Percentiles rank a stretch among this genome's conserved stretches.
Evolutionary conservation across 805 yeast genomes (phyloP).

Genomic region (Barnettozyma pratensis): DNA sequence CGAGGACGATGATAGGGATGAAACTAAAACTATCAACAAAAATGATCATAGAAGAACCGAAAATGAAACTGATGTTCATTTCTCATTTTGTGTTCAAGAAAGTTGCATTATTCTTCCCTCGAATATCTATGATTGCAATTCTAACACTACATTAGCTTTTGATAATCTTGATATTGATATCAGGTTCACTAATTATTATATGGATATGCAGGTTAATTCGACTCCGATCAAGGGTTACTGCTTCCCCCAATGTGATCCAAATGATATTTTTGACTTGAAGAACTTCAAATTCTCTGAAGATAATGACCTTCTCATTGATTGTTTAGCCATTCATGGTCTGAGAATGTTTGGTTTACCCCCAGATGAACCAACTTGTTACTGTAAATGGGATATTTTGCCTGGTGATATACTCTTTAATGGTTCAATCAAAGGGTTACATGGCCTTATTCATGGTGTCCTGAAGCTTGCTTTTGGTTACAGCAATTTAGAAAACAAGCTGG

Average conservation of each 20-base stretch:
- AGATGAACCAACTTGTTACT: constrained; percentile 76
- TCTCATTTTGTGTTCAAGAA: constrained; percentile 62
- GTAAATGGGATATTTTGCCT: constrained; percentile 82
- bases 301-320: constrained; percentile 48
- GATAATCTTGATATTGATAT: constrained; percentile 69
- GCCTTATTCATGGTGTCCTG: constrained; percentile 35
- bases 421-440: constrained; percentile 38
- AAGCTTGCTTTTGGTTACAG: constrained; percentile 58
- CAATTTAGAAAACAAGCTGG: constrained; percentile 74
- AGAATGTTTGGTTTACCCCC: constrained; percentile 94
- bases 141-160: constrained; percentile 59
- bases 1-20: not conserved
- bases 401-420: constrained; percentile 56
- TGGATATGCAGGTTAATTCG: constrained; percentile 81
- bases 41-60: constrained; percentile 38
- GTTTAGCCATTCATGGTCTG: constrained; percentile 72
- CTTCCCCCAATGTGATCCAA: constrained; percentile 11
- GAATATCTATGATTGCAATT: constrained; percentile 57
- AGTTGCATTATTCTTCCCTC: constrained; percentile 75
- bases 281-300: constrained; percentile 7
- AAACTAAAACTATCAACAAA: not conserved
- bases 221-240: constrained; percentile 46
- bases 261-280: constrained; percentile 11
- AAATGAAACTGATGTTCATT: constrained; percentile 74
- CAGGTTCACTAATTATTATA: constrained; percentile 85